Evolutionary conservation across 148 eudicot species (phyloP).

Genomic region (Chenopodium suecicum): DNA sequence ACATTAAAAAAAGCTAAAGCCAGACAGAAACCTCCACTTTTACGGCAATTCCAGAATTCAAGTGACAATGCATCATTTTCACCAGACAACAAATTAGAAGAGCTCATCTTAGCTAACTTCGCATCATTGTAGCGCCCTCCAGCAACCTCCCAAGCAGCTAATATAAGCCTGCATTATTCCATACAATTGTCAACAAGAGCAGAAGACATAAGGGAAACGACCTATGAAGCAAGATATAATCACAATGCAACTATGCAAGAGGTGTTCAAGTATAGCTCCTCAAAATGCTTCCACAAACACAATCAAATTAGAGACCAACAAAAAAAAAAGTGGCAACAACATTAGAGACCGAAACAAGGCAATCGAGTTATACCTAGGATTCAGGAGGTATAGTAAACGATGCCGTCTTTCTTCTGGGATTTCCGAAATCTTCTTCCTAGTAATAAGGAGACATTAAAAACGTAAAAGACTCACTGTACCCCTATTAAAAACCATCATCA

Average conservation of each 20-base stretch:
- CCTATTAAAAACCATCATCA: neutral
- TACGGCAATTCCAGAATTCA: conserved; percentile 68
- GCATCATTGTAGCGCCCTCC: conserved; percentile 69
- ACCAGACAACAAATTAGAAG: conserved; percentile 49
- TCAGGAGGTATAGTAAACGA: conserved; percentile 50
- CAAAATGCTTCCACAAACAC: neutral
- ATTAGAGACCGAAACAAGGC: neutral
- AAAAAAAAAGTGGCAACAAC: conserved; percentile 9
- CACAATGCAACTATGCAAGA: neutral
- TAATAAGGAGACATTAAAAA: conserved; percentile 2
- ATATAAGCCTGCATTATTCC: conserved; percentile 50
- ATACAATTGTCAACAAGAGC: neutral
- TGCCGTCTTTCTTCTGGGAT: conserved; percentile 78
- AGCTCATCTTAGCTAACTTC: conserved; percentile 46
- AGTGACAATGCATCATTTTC: conserved; percentile 33
- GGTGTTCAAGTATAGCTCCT: neutral
- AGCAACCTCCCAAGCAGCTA: conserved; percentile 76
- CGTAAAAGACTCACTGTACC: neutral
- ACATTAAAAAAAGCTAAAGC: neutral
- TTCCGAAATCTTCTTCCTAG: conserved; percentile 75
- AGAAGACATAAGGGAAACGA: neutral
- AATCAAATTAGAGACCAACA: neutral
- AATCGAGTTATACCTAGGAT: conserved; percentile 45
- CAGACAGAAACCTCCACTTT: conserved; percentile 60
- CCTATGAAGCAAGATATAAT: neutral